These are phyloP conservation scores for Tetrapisispora iriomotensis DNA, from an alignment of 805 yeast genomes.

Conservation along the genomic window DNA sequence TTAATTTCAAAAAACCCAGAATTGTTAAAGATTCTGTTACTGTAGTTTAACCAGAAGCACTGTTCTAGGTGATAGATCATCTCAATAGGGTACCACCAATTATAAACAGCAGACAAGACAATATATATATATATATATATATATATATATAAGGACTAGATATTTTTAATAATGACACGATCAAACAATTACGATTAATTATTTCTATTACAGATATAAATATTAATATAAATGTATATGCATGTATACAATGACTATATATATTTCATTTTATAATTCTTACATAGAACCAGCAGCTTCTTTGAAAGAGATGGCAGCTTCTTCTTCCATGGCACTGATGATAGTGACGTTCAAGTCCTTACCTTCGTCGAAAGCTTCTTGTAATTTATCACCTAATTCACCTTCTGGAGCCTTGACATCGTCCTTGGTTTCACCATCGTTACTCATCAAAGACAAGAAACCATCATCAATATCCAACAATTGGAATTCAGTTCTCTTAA, in stretches of 20 bases:
- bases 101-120: no score
- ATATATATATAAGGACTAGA: no score
- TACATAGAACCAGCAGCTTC: slow-evolving; percentile 74
- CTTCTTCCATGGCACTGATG: slow-evolving; percentile 97
- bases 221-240: neutral
- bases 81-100: no score
- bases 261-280: neutral
- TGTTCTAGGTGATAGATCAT: no score
- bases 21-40: no score
- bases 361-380: slow-evolving; percentile 90
- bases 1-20: no score
- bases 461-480: slow-evolving; percentile 96
- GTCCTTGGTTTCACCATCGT: slow-evolving; percentile 96
- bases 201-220: no score
- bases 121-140: no score
- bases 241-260: neutral
- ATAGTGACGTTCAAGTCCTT: slow-evolving; percentile 92
- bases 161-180: no score
- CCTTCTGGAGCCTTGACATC: slow-evolving; percentile 97
- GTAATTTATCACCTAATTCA: slow-evolving; percentile 87
- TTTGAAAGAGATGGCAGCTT: slow-evolving; percentile 95
- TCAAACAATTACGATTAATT: no score
- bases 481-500: slow-evolving; percentile 87
- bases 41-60: no score
- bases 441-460: slow-evolving; percentile 87